A percentile compares a stretch with the other conserved stretches of the same genome.
These are phyloP conservation scores for Chaetomium globosum DNA, from an alignment of 2,329 filamentous ascomycete species.

Conservation along the genomic window DNA sequence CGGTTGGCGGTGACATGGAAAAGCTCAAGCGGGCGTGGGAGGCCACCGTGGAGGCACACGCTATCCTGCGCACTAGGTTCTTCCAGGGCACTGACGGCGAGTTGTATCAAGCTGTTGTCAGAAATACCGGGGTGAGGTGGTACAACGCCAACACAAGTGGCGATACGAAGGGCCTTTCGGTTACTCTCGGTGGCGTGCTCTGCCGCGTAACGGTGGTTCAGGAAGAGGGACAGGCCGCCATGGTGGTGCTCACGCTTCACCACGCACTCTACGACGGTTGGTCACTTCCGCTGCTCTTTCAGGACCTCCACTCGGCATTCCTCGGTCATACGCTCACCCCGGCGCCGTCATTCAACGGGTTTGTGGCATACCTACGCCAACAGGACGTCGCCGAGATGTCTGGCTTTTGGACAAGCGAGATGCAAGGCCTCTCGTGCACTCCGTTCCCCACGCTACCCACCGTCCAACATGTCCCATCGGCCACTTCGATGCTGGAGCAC, in stretches of 20 bases:
- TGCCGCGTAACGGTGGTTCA: constrained; percentile 7
- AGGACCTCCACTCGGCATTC: constrained; percentile 7
- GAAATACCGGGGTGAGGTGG: constrained; percentile 9
- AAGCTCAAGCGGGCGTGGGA: constrained; percentile 8
- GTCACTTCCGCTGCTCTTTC: constrained; percentile 8
- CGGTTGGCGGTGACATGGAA: background rate
- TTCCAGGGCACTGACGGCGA: constrained; percentile 9
- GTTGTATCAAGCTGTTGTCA: constrained; percentile 7
- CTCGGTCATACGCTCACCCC: constrained; percentile 1
- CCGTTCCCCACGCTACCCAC: constrained; percentile 5
- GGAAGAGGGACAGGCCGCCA: constrained; percentile 7
- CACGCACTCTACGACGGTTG: background rate
- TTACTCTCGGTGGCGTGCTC: constrained; percentile 1
- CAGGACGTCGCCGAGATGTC: constrained; percentile 7
- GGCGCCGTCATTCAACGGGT: background rate
- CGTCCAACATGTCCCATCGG: constrained; percentile 6
- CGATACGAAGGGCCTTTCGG: background rate
- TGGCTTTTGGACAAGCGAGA: background rate
- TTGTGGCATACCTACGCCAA: constrained; percentile 7
- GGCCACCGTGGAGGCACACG: constrained; percentile 6
- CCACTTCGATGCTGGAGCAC: constrained; percentile 4
- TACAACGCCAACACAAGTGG: background rate
- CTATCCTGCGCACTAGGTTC: constrained; percentile 1
- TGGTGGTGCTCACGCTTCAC: constrained; percentile 7
- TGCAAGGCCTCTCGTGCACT: constrained; percentile 6